These are phyloP conservation scores for Datura wrightii DNA, from an alignment of 257 asterid species.

Conservation along the genomic window DNA sequence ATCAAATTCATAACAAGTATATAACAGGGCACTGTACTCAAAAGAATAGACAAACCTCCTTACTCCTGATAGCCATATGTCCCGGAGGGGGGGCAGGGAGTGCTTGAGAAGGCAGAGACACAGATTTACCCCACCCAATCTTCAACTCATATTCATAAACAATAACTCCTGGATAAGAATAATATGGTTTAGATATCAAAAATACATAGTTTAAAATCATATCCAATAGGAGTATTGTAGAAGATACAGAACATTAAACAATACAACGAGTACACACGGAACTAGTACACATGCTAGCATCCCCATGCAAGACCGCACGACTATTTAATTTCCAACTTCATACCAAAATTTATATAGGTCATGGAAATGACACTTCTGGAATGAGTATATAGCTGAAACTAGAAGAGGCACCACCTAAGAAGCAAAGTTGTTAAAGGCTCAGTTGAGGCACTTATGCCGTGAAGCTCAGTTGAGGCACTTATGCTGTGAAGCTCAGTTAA, in stretches of 20 bases:
- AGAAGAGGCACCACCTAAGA: constrained; percentile 20
- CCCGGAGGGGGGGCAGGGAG: constrained; percentile 99
- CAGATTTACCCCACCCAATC: constrained; percentile 98
- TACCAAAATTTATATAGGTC: neutral
- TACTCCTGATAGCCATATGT: constrained; percentile 97
- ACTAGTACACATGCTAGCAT: constrained; percentile 23
- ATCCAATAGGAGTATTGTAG: neutral
- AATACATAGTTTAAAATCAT: neutral
- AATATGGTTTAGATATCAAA: constrained; percentile 22
- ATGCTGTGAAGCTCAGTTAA: neutral
- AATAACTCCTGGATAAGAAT: constrained; percentile 72
- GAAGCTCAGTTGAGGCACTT: neutral
- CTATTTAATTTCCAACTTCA: neutral
- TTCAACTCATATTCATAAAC: constrained; percentile 93
- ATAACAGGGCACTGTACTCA: neutral
- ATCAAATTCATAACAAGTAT: constrained; percentile 7
- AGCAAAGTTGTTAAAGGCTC: neutral
- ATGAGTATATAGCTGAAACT: neutral
- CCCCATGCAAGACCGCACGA: neutral
- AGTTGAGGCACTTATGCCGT: neutral
- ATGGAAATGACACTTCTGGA: constrained; percentile 5
- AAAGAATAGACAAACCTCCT: constrained; percentile 64
- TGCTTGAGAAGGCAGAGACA: constrained; percentile 97
- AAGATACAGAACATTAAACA: neutral
- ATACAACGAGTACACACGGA: neutral